Percentiles rank a stretch among this genome's conserved stretches.
Conservation (phyloP, 108 stramenopile genomes). For the Skeletonema costatum region DNA sequence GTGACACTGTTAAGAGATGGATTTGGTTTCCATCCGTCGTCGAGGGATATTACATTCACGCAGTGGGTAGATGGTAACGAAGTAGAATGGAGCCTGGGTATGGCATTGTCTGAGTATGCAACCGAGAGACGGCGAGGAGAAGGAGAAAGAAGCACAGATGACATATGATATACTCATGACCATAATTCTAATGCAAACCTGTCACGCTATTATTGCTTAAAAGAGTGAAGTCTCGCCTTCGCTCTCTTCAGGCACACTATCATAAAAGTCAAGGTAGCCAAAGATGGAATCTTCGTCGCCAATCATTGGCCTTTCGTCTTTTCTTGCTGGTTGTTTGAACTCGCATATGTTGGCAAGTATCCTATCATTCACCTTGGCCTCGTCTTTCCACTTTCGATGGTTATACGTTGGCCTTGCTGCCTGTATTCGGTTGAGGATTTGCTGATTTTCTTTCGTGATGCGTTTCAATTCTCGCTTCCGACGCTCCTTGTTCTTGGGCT, state of each 20-base stretch:
- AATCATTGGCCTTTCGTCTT: background rate
- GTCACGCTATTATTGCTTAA: background rate
- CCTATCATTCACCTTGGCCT: conserved; percentile 62
- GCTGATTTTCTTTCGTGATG: conserved; percentile 84
- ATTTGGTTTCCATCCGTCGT: conserved; percentile 84
- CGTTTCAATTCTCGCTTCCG: conserved; percentile 81
- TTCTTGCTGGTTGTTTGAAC: conserved; percentile 38
- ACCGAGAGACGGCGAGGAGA: conserved; percentile 29
- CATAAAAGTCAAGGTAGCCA: conserved; percentile 46
- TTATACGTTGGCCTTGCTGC: conserved; percentile 74
- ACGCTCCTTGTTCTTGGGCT: conserved; percentile 56
- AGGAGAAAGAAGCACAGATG: background rate
- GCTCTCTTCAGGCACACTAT: conserved; percentile 4
- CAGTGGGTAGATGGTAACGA: conserved; percentile 86
- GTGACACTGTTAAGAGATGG: conserved; percentile 86
- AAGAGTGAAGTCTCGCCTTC: background rate
- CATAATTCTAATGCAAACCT: background rate
- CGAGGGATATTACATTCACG: conserved; percentile 86
- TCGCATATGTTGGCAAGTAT: conserved; percentile 80
- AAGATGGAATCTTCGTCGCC: conserved; percentile 42
- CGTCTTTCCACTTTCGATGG: conserved; percentile 80
- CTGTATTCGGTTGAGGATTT: conserved; percentile 63
- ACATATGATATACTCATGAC: background rate
- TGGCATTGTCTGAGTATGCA: conserved; percentile 67
- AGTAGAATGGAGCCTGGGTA: conserved; percentile 90